phyloP scores from a whole-genome alignment of 2,329 filamentous ascomycete species.

The Hypoxylon sp. region DNA sequence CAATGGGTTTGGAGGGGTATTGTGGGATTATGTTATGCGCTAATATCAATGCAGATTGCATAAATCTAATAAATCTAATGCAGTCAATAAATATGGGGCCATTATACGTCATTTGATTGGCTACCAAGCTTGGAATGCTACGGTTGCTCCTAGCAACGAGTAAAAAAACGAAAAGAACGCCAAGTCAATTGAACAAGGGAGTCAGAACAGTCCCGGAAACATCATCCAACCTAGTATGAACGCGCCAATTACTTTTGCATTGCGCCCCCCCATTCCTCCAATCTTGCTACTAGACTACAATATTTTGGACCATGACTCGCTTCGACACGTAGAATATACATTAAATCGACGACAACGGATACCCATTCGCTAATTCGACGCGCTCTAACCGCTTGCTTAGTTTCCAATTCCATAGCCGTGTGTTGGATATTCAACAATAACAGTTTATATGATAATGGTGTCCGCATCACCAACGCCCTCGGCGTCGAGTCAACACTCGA shows the following conservation, averaged over 20 bases:
- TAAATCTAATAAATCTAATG: conserved; percentile 23
- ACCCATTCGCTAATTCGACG: conserved; percentile 48
- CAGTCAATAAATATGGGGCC: background rate
- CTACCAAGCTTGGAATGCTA: conserved; percentile 20
- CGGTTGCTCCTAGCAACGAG: conserved; percentile 52
- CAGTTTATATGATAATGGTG: conserved; percentile 46
- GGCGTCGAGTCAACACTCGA: conserved; percentile 63
- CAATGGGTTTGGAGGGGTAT: background rate
- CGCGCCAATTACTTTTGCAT: conserved; percentile 52
- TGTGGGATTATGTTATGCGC: conserved; percentile 6
- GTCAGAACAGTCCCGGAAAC: conserved; percentile 31
- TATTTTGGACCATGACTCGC: conserved; percentile 57
- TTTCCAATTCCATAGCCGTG: conserved; percentile 35
- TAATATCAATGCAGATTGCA: conserved; percentile 22
- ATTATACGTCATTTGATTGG: conserved; percentile 36
- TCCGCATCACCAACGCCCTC: conserved; percentile 62
- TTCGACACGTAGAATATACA: conserved; percentile 60
- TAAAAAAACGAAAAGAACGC: conserved; percentile 41
- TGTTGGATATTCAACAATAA: conserved; percentile 31
- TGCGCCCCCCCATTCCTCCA: conserved; percentile 57
- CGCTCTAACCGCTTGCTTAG: conserved; percentile 35
- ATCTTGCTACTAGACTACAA: conserved; percentile 54
- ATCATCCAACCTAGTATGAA: conserved; percentile 42
- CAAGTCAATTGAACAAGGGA: conserved; percentile 43
- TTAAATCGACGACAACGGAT: conserved; percentile 53